These are phyloP conservation scores for Pharus latifolius DNA, from an alignment of 176 grass and related monocot species.

Conservation along the genomic window DNA sequence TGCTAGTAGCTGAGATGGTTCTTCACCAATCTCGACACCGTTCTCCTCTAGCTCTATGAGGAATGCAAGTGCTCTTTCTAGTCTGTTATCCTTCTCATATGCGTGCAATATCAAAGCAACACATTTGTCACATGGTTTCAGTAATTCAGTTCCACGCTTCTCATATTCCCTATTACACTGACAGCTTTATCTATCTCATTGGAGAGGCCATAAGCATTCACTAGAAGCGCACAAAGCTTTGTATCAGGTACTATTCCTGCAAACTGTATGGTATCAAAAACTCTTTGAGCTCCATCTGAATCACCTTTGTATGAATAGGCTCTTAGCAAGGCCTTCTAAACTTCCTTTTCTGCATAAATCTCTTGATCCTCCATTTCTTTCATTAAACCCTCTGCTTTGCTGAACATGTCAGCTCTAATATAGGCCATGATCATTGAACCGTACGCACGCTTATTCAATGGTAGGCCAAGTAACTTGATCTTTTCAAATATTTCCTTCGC, in stretches of 20 bases:
- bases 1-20: slow-evolving; percentile 44
- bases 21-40: slow-evolving; percentile 31
- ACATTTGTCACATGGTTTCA: slow-evolving; percentile 54
- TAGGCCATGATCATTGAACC: slow-evolving; percentile 93
- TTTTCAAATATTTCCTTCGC: slow-evolving; percentile 53
- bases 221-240: slow-evolving; percentile 56
- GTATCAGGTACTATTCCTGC: slow-evolving; percentile 62
- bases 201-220: slow-evolving; percentile 71
- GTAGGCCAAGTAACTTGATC: slow-evolving; percentile 52
- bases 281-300: slow-evolving; percentile 55
- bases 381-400: slow-evolving; percentile 46
- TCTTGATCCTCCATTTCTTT: slow-evolving; percentile 56
- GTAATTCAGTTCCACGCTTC: slow-evolving; percentile 14
- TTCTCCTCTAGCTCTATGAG: slow-evolving; percentile 66
- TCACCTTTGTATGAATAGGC: slow-evolving; percentile 54
- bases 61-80: slow-evolving; percentile 63
- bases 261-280: slow-evolving; percentile 64
- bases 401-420: slow-evolving; percentile 61
- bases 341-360: slow-evolving; percentile 52
- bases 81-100: slow-evolving; percentile 37
- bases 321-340: slow-evolving; percentile 91
- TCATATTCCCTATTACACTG: slow-evolving; percentile 65
- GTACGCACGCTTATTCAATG: slow-evolving; percentile 58
- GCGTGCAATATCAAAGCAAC: slow-evolving; percentile 37
- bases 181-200: slow-evolving; percentile 18